These are phyloP conservation scores for Eragrostis tef DNA, from an alignment of 202 grass and related monocot genomes.

Conservation along the genomic window DNA sequence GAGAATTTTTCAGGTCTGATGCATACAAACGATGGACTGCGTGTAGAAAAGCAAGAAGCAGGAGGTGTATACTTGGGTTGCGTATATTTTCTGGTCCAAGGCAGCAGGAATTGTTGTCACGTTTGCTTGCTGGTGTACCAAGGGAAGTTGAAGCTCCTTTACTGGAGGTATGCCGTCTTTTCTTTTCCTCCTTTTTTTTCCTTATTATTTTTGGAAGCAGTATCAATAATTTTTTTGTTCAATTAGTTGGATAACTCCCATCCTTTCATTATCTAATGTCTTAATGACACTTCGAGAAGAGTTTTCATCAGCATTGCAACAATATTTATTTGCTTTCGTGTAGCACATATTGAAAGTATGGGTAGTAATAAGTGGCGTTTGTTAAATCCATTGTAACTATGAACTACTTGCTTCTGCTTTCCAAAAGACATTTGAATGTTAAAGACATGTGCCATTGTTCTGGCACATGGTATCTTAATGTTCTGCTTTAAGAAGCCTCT, in stretches of 20 bases:
- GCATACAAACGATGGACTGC: conserved; percentile 66
- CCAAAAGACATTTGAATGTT: not conserved
- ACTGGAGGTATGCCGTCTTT: conserved; percentile 70
- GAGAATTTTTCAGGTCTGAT: conserved; percentile 76
- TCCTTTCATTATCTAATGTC: conserved; percentile 7
- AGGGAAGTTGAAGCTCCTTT: conserved; percentile 71
- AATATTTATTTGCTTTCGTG: conserved; percentile 16
- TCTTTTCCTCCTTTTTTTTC: conserved; percentile 36
- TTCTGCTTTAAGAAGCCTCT: conserved; percentile 36
- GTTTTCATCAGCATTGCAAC: conserved; percentile 28
- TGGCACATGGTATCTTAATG: not conserved
- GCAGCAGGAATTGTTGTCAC: conserved; percentile 76
- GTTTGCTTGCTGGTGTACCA: conserved; percentile 57
- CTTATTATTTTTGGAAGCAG: conserved; percentile 7
- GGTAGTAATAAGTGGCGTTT: not conserved
- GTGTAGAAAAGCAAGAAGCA: conserved; percentile 77
- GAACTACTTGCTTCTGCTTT: conserved; percentile 34
- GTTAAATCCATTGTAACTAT: not conserved
- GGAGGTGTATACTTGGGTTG: conserved; percentile 73
- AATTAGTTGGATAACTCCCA: conserved; percentile 15
- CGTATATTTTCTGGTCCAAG: conserved; percentile 88
- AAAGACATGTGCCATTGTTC: not conserved
- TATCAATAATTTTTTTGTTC: conserved; percentile 3
- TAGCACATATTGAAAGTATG: not conserved
- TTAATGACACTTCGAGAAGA: conserved; percentile 8